Percentiles rank a stretch among this genome's conserved stretches.
Evolutionary conservation across 2,329 filamentous ascomycete genomes (phyloP).

Genomic region (Penicillium freii): DNA sequence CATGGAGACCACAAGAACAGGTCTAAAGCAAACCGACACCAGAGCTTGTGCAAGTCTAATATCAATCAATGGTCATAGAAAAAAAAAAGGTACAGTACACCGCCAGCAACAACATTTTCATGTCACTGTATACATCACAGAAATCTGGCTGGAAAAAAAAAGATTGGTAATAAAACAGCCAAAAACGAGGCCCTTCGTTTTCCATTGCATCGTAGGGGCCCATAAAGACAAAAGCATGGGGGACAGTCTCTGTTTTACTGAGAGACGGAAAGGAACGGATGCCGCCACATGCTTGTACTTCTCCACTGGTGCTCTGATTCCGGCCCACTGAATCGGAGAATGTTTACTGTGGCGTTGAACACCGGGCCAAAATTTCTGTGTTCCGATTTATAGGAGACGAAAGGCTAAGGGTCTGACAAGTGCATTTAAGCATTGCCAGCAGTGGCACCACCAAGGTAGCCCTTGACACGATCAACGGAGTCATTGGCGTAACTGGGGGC

Average conservation of each 20-base stretch:
- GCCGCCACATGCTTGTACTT: not conserved
- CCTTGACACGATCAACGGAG: slow-evolving; percentile 35
- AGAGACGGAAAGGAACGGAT: slow-evolving; percentile 2
- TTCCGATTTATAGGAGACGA: slow-evolving; percentile 4
- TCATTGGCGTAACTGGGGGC: slow-evolving; percentile 53
- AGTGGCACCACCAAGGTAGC: slow-evolving; percentile 37
- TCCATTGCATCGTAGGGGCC: slow-evolving; percentile 9
- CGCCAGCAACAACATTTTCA: slow-evolving; percentile 13
- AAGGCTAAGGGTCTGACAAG: not conserved
- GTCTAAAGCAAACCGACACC: slow-evolving; percentile 25
- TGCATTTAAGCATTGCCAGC: slow-evolving; percentile 33
- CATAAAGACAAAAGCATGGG: slow-evolving; percentile 24
- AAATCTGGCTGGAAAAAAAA: slow-evolving; percentile 14
- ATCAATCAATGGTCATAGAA: slow-evolving; percentile 23
- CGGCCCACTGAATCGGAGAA: not conserved
- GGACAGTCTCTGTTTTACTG: slow-evolving; percentile 38
- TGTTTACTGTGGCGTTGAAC: not conserved
- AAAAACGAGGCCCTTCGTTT: slow-evolving; percentile 5
- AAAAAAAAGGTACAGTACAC: slow-evolving; percentile 13
- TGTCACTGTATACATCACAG: slow-evolving; percentile 14
- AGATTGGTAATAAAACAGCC: slow-evolving; percentile 14
- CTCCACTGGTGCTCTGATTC: not conserved
- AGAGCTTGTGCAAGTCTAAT: slow-evolving; percentile 29
- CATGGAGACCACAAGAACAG: slow-evolving; percentile 3
- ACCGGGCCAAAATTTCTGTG: not conserved